These are phyloP conservation scores for Pichia eremophila DNA, from an alignment of 805 yeast genomes.

Conservation along the genomic window DNA sequence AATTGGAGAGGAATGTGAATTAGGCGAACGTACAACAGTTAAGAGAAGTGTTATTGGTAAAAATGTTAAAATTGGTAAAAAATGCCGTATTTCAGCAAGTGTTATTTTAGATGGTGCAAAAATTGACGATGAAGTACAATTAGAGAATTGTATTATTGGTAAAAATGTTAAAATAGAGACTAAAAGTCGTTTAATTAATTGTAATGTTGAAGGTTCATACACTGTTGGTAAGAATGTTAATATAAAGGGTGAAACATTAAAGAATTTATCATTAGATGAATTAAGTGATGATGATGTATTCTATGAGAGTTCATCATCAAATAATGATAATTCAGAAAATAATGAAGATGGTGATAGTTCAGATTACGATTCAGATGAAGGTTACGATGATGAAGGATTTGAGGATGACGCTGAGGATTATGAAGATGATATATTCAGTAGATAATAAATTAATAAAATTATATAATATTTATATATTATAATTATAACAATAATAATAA, in stretches of 20 bases:
- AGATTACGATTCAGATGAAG: constrained; percentile 44
- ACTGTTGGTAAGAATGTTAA: constrained; percentile 47
- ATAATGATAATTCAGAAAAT: constrained; percentile 26
- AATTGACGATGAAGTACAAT: constrained; percentile 65
- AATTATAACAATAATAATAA: no score
- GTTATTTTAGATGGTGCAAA: constrained; percentile 62
- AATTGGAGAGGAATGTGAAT: constrained; percentile 54
- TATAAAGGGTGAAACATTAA: constrained; percentile 33
- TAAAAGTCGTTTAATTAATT: constrained; percentile 62
- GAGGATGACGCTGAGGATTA: constrained; percentile 25
- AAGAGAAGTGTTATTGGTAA: constrained; percentile 77
- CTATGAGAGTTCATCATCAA: constrained; percentile 21
- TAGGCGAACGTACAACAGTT: constrained; percentile 79
- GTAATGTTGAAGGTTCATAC: constrained; percentile 79
- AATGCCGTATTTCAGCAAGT: constrained; percentile 84
- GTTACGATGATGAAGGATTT: constrained; percentile 44
- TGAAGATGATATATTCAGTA: constrained; percentile 32
- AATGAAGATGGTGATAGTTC: constrained; percentile 25
- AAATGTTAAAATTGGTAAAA: constrained; percentile 68
- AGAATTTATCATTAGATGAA: constrained; percentile 27
- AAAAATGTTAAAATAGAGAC: constrained; percentile 49
- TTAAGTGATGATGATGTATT: constrained; percentile 19
- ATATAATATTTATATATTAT: no score
- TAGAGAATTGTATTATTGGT: constrained; percentile 88
- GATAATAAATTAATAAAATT: constrained; percentile 6